These are phyloP conservation scores for Paecilomyces formosus DNA, from an alignment of 2,329 filamentous ascomycete genomes.

Conservation along the genomic window DNA sequence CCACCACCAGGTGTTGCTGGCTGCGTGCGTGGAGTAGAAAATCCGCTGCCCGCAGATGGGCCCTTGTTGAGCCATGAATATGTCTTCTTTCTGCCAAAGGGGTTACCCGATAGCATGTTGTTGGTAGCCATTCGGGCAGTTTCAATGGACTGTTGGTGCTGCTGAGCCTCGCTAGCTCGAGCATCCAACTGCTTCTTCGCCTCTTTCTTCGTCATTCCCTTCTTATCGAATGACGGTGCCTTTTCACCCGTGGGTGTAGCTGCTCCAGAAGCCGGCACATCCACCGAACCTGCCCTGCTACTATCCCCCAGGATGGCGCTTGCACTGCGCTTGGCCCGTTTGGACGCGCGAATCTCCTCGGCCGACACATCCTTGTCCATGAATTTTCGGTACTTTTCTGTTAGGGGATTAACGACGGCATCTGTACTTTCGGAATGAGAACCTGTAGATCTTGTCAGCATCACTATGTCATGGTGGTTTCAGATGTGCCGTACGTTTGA, in stretches of 20 bases:
- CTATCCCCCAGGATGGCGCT: slow-evolving; percentile 47
- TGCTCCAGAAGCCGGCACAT: slow-evolving; percentile 55
- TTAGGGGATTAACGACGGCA: slow-evolving; percentile 37
- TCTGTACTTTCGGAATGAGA: slow-evolving; percentile 30
- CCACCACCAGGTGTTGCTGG: slow-evolving; percentile 22
- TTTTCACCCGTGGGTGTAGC: slow-evolving; percentile 38
- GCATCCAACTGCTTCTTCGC: slow-evolving; percentile 65
- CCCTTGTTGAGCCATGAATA: slow-evolving; percentile 41
- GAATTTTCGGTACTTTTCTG: slow-evolving; percentile 51
- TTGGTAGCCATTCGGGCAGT: slow-evolving; percentile 74
- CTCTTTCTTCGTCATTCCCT: slow-evolving; percentile 81
- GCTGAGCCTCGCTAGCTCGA: slow-evolving; percentile 68
- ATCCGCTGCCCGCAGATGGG: slow-evolving; percentile 25
- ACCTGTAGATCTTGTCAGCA: slow-evolving; percentile 20
- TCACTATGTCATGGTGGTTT: slow-evolving; percentile 17
- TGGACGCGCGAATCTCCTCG: slow-evolving; percentile 65
- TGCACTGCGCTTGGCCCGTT: slow-evolving; percentile 56
- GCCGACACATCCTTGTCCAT: slow-evolving; percentile 60
- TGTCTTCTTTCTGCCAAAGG: slow-evolving; percentile 40
- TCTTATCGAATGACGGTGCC: slow-evolving; percentile 56
- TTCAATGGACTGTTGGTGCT: slow-evolving; percentile 73
- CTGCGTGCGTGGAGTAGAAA: slow-evolving; percentile 28
- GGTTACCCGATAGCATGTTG: slow-evolving; percentile 46
- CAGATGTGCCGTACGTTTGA: slow-evolving; percentile 30
- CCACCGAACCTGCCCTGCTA: slow-evolving; percentile 48